Evolutionary conservation across 1,284 basidiomycete genomes (phyloP), one percentile per base, ranked within the genome.

Genomic region (Cryptococcus amylolentus): DNA sequence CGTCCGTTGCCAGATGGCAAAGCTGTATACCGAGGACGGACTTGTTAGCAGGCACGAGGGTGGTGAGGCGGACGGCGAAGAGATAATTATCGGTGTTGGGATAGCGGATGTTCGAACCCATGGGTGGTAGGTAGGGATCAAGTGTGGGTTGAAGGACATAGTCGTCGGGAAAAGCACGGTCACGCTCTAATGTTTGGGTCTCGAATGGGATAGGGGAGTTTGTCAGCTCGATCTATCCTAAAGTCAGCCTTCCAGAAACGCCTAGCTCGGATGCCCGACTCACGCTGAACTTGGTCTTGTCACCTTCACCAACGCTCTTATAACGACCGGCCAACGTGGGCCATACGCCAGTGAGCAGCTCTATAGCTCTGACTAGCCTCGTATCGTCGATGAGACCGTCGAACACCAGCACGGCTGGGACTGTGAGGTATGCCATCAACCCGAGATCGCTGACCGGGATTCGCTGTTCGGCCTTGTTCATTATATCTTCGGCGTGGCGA

Each of bases 201-300:
- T 52, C 54, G 51, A 63, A 66, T 4, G 64, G 66, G 10, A 68
- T 68, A 12, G 57, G 62, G 23, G 66, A 68, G 18, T 52, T 52
- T 14, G 62, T 66, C 46, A 66, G 54, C 18, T 62, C 56, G 45
- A 67, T 53, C 64, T 67, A 52, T 26, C 7, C 12, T 8, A 51
- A 16, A 31, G 31, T 31, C 3, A 31, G 31, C 10, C 49, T 12
- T 18, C 18, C n/a, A 5, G 20, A 26, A 13, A 6, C 45, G 12
- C 20, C 28, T 4, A 26, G 41, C 4, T 7, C 31, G 13, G 23
- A 5, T 37, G 8, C 4, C 31, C 10, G 16, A 60, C 64, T 37
- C 38, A 64, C 61, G 1, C 55, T 53, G 56, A 58, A 63, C 44
- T 64, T 59, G 16, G 28, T 35, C 7, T 49, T 38, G 27, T 60